Evolutionary conservation across 192 early-diverging fungal species (phyloP).

Genomic region (Backusella morwellensis): DNA sequence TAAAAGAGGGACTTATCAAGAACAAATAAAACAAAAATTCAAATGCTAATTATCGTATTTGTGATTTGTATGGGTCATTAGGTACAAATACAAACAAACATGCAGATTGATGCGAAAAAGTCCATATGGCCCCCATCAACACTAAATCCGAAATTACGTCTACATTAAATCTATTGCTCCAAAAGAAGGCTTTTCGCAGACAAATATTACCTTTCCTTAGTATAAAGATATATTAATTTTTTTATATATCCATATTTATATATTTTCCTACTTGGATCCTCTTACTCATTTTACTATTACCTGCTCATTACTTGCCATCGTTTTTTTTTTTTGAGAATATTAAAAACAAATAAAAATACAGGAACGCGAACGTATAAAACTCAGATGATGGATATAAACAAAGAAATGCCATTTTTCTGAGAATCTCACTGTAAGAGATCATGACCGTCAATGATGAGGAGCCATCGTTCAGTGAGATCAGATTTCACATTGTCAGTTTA

Average conservation of each 20-base stretch:
- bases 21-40: not conserved
- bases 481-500: not conserved
- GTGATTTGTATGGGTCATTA: not conserved
- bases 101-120: not conserved
- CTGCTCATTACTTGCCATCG: not conserved
- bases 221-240: not conserved
- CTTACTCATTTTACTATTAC: not conserved
- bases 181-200: not conserved
- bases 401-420: not conserved
- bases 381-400: conserved; percentile 1
- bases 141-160: conserved; percentile 1
- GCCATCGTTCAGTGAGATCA: not conserved
- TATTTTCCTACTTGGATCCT: not conserved
- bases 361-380: not conserved
- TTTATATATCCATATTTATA: not conserved
- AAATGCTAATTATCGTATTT: not conserved
- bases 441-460: not conserved
- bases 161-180: not conserved
- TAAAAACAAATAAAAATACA: not conserved
- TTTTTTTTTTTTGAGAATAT: not conserved
- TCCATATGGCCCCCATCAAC: not conserved
- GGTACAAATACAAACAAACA: not conserved
- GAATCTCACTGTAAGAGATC: not conserved
- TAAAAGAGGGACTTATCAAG: not conserved
- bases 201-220: not conserved